These are phyloP conservation scores for Pseudonitzschia pungens DNA, from an alignment of 108 stramenopile genomes.

Conservation along the genomic window DNA sequence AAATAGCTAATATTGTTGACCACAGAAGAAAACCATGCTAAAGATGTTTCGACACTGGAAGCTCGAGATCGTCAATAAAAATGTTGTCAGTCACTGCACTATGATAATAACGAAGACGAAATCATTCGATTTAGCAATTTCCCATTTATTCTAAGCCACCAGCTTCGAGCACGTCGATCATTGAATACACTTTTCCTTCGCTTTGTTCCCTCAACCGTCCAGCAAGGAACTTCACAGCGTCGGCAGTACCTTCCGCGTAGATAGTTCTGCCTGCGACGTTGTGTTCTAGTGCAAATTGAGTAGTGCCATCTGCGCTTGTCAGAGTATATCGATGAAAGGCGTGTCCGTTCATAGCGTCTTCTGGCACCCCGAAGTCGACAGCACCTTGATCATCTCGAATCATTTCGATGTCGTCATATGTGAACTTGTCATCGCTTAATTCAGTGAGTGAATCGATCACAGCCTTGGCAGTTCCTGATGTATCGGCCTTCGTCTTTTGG, in stretches of 20 bases:
- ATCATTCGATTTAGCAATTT: background rate
- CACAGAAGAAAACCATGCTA: no score
- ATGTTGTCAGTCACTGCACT: no score
- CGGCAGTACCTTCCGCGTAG: slow-evolving; percentile 98
- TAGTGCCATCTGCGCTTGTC: slow-evolving; percentile 88
- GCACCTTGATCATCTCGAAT: slow-evolving; percentile 82
- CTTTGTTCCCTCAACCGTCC: slow-evolving; percentile 61
- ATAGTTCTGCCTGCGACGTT: slow-evolving; percentile 96
- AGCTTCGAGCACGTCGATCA: slow-evolving; percentile 87
- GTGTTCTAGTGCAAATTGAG: slow-evolving; percentile 94
- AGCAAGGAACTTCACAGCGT: slow-evolving; percentile 94
- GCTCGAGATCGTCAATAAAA: no score
- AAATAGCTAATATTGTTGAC: no score
- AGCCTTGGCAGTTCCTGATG: slow-evolving; percentile 97
- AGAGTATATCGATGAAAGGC: slow-evolving; percentile 98
- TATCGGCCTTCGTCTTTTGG: slow-evolving; percentile 97
- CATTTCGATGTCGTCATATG: slow-evolving; percentile 88
- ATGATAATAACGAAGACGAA: no score
- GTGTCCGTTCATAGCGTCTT: slow-evolving; percentile 90
- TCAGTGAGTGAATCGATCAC: slow-evolving; percentile 78
- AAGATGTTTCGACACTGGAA: no score
- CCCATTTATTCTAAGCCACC: slow-evolving; percentile 75
- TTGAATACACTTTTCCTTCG: slow-evolving; percentile 77
- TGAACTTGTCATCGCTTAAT: slow-evolving; percentile 62
- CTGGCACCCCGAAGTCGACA: slow-evolving; percentile 92